Evolutionary conservation across 2,329 filamentous ascomycete species (phyloP).

Genomic region (Fusarium secorum): DNA sequence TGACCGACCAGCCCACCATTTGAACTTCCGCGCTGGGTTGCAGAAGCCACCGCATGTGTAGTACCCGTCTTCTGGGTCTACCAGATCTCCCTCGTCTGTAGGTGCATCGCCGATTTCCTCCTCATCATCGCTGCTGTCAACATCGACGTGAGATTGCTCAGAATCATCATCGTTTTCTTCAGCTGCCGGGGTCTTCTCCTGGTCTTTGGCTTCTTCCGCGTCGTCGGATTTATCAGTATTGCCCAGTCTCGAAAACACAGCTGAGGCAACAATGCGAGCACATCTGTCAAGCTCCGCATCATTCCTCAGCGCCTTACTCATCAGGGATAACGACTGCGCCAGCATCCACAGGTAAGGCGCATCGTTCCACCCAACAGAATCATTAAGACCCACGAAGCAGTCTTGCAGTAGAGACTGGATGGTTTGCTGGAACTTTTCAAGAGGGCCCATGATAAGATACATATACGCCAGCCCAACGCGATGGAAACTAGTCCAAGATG

Average conservation of each 20-base stretch:
- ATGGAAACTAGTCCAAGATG: background rate
- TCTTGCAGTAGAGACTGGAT: background rate
- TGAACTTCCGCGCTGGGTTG: background rate
- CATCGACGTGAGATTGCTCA: fast-evolving
- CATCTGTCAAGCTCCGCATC: background rate
- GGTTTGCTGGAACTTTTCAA: background rate
- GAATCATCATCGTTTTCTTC: background rate
- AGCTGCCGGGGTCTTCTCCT: fast-evolving
- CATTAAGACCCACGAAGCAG: background rate
- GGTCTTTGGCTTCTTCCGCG: background rate
- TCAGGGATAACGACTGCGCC: background rate
- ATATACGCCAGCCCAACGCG: background rate
- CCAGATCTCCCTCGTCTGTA: background rate
- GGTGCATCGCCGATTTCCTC: fast-evolving
- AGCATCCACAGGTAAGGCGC: background rate
- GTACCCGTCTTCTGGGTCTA: background rate
- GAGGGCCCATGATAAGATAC: constrained; percentile 6
- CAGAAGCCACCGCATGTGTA: background rate
- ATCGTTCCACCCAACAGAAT: constrained; percentile 13
- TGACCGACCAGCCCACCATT: background rate
- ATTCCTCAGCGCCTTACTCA: background rate
- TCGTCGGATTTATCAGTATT: background rate
- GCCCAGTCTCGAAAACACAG: background rate
- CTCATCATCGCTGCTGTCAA: background rate
- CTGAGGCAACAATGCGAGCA: background rate